These are phyloP conservation scores for Dictyostelium brefeldianum DNA, from an alignment of 78 protist genomes.

Conservation along the genomic window DNA sequence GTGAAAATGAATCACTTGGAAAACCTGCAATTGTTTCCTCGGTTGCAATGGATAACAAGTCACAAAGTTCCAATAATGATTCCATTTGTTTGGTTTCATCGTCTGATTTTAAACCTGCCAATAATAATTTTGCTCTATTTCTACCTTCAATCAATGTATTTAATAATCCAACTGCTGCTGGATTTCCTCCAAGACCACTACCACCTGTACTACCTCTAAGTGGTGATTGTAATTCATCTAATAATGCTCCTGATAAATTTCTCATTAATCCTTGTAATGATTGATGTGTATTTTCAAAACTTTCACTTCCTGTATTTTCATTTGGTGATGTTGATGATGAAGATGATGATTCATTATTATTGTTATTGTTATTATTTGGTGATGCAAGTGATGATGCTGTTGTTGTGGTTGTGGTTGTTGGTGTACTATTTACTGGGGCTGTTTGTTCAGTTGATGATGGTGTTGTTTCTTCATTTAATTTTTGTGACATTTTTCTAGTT, in stretches of 20 bases:
- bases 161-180: slow-evolving; percentile 34
- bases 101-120: slow-evolving; percentile 66
- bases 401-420: slow-evolving; percentile 20
- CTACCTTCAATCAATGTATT: slow-evolving; percentile 78
- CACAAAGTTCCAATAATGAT: slow-evolving; percentile 89
- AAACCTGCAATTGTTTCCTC: slow-evolving; percentile 88
- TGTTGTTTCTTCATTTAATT: neutral
- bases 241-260: slow-evolving; percentile 45
- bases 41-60: slow-evolving; percentile 88
- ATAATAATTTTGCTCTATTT: slow-evolving; percentile 36
- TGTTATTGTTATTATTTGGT: neutral
- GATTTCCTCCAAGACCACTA: neutral
- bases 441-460: neutral
- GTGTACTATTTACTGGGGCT: neutral
- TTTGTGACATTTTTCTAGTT: slow-evolving; percentile 10
- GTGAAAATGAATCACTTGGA: slow-evolving; percentile 76
- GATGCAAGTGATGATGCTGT: neutral
- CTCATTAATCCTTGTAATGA: slow-evolving; percentile 71
- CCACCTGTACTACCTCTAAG: neutral
- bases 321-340: slow-evolving; percentile 5
- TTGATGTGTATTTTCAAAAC: neutral
- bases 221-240: slow-evolving; percentile 48
- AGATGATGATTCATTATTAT: neutral
- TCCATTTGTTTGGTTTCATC: slow-evolving; percentile 67
- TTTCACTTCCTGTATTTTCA: neutral